Conservation (phyloP, 305 asterid genomes). For the Lippia alba region DNA sequence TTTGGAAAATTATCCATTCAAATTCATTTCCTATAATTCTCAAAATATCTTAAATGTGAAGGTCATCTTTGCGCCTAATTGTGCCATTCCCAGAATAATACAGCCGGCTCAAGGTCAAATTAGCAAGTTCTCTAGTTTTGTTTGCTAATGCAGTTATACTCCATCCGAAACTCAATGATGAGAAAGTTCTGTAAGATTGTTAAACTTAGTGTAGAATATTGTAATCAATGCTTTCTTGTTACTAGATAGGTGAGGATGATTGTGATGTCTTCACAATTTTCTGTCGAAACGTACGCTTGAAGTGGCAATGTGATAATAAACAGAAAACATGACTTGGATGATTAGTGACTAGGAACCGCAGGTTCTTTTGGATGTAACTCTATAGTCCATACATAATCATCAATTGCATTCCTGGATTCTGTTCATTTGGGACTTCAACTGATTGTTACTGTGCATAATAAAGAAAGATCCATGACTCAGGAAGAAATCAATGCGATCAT, state of each 20-base stretch:
- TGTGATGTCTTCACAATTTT: constrained; percentile 15
- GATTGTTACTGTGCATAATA: constrained; percentile 1
- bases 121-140: neutral
- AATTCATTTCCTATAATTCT: too few species aligned
- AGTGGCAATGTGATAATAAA: constrained; percentile 12
- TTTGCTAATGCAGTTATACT: neutral
- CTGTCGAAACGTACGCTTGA: constrained; percentile 17
- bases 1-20: too few species aligned
- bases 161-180: neutral
- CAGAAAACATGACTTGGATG: neutral
- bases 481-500: neutral
- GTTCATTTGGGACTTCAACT: neutral
- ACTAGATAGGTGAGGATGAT: constrained; percentile 1
- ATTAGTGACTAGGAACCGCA: neutral
- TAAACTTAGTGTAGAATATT: neutral
- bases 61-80: too few species aligned
- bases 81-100: neutral
- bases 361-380: neutral
- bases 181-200: neutral
- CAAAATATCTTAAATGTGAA: too few species aligned
- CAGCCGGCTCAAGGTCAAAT: neutral
- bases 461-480: neutral
- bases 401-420: constrained; percentile 16
- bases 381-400: neutral
- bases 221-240: constrained; percentile 15